phyloP scores from a whole-genome alignment of 306 rosid species.

The Lathyrus aphaca region DNA sequence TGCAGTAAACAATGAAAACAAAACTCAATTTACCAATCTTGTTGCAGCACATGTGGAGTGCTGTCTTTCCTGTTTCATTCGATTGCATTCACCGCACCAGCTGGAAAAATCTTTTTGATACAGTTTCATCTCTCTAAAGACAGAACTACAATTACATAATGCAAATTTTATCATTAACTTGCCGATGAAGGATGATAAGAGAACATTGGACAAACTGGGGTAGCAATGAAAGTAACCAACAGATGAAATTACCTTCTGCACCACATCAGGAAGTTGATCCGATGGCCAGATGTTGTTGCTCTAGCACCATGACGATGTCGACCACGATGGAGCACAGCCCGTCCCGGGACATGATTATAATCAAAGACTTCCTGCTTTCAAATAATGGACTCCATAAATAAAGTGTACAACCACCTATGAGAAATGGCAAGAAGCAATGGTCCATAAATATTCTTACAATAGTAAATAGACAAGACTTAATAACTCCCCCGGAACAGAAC shows the following conservation, averaged over 20 bases:
- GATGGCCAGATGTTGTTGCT: slow-evolving; percentile 62
- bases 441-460: slow-evolving; percentile 36
- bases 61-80: slow-evolving; percentile 54
- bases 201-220: slow-evolving; percentile 17
- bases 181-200: neutral
- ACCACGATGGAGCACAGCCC: slow-evolving; percentile 68
- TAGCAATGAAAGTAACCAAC: slow-evolving; percentile 24
- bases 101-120: slow-evolving; percentile 57
- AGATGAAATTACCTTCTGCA: slow-evolving; percentile 57
- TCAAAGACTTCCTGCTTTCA: slow-evolving; percentile 62
- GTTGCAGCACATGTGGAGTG: slow-evolving; percentile 47
- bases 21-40: slow-evolving; percentile 46
- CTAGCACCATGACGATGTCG: slow-evolving; percentile 73
- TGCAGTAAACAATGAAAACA: slow-evolving; percentile 3
- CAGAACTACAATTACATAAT: slow-evolving; percentile 50
- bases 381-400: slow-evolving; percentile 49
- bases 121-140: slow-evolving; percentile 60
- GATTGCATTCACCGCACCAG: slow-evolving; percentile 67
- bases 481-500: slow-evolving; percentile 29
- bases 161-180: slow-evolving; percentile 29
- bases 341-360: slow-evolving; percentile 58
- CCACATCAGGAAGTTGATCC: slow-evolving; percentile 61
- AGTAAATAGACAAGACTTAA: slow-evolving; percentile 26
- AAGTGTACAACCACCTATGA: slow-evolving; percentile 46
- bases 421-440: slow-evolving; percentile 42